Evolutionary conservation across 2,329 filamentous ascomycete species (phyloP), one percentile per base, ranked within the genome.

Genomic region (Trichoderma simmonsii): DNA sequence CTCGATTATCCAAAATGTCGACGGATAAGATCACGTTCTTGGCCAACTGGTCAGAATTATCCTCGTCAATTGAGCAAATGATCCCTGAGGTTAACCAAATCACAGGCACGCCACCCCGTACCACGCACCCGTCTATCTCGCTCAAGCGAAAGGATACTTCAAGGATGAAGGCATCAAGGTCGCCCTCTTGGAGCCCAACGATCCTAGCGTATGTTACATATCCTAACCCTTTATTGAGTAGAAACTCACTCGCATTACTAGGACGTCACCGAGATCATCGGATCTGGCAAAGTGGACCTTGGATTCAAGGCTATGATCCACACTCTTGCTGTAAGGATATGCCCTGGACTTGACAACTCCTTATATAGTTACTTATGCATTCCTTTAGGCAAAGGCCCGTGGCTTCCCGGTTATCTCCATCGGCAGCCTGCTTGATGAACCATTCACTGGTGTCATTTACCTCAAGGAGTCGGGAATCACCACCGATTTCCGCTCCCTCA

Each of bases 241-340:
- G 65, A 59, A 48, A 6, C 51, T 64, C 30, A 72, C 36, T 9
- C 18, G 9, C 9, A 4, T 34, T 60, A 3, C 0, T 21, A 90
- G 87, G 92, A 94, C 85, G 92, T 94, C 74, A 94, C 92, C 74
- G 92, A 94, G 80, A 93, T 94, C 80, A 92, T 94, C 75, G 92
- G 92, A 72, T 90, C 87, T 70, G 90, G 89, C 73, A 93, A 93
- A 79, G 90, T 93, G 64, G 91, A 94, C 78, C 88, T 94, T 78
- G 92, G 92, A 59, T 93, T 93, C 87, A 94, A 94, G 82, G 92
- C 92, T 75, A 94, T 94, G 92, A 94, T 94, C 76, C 92, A 94
- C 78, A 94, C 92, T 9, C 87, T 94, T 73, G 92, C 91, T 71
- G 89, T 91, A 82, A 74, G 85, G 1, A 9, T 54, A 43, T 8